Percentiles rank a stretch among this genome's conserved stretches.
Conservation (phyloP, 176 grass and related monocot genomes). For the Phragmites australis region DNA sequence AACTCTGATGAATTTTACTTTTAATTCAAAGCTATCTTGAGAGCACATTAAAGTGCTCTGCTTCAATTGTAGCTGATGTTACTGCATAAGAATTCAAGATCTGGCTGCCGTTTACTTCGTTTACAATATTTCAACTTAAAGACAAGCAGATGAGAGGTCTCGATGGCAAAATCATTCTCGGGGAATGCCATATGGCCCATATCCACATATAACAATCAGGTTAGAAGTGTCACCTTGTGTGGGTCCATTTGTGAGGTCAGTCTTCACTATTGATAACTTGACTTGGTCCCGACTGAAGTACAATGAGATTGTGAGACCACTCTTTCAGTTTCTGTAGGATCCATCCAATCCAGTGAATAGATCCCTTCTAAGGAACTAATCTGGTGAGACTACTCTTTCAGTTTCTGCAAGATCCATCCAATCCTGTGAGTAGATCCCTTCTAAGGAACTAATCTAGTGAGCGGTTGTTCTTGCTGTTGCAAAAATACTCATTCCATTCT, state of each 20-base stretch:
- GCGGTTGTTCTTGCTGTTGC: too few species aligned
- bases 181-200: slow-evolving; percentile 33
- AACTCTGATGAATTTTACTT: slow-evolving; percentile 22
- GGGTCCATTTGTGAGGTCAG: slow-evolving; percentile 10
- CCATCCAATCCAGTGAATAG: slow-evolving; percentile 24
- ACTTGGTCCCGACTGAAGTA: slow-evolving; percentile 21
- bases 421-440: too few species aligned
- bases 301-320: slow-evolving; percentile 13
- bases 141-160: slow-evolving; percentile 35
- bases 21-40: slow-evolving; percentile 23
- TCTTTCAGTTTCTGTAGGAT: slow-evolving; percentile 27
- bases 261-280: slow-evolving; percentile 32
- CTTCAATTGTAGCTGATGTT: slow-evolving; percentile 42
- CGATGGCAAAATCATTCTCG: slow-evolving; percentile 47
- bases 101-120: slow-evolving; percentile 40
- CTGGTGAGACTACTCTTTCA: too few species aligned
- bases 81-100: slow-evolving; percentile 43
- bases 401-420: too few species aligned
- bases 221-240: slow-evolving; percentile 11
- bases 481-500: too few species aligned
- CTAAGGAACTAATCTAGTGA: too few species aligned
- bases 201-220: slow-evolving; percentile 17
- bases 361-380: slow-evolving; percentile 1
- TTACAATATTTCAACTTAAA: slow-evolving; percentile 47
- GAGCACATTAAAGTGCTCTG: slow-evolving; percentile 45